Percentiles rank a stretch among this genome's conserved stretches.
These are phyloP conservation scores for Ogataea nakhonphanomensis DNA, from an alignment of 805 yeast genomes.

Conservation along the genomic window DNA sequence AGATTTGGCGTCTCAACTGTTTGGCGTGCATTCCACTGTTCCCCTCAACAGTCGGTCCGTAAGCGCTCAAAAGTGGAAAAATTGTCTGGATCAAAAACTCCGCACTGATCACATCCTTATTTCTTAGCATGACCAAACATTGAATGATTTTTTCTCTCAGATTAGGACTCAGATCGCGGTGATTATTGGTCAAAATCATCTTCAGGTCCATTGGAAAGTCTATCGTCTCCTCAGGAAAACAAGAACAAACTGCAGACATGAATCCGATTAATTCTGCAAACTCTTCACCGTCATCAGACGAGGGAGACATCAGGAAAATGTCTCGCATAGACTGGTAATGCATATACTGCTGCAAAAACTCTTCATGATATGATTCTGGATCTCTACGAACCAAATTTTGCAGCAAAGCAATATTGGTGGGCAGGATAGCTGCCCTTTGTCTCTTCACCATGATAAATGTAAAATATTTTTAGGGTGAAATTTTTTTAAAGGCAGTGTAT, in stretches of 20 bases:
- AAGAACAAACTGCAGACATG: constrained; percentile 84
- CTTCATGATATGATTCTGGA: constrained; percentile 92
- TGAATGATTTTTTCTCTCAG: constrained; percentile 89
- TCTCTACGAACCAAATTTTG: constrained; percentile 93
- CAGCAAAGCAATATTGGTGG: constrained; percentile 84
- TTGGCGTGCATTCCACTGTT: constrained; percentile 65
- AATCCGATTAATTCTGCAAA: constrained; percentile 86
- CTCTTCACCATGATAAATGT: constrained; percentile 66
- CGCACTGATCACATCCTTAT: constrained; percentile 73
- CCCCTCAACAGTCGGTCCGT: constrained; percentile 48
- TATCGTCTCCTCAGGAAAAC: constrained; percentile 86
- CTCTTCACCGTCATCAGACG: constrained; percentile 56
- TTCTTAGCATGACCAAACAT: constrained; percentile 84
- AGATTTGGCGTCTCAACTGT: constrained; percentile 77
- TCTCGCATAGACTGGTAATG: constrained; percentile 91
- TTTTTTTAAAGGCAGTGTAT: constrained; percentile 10
- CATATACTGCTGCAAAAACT: constrained; percentile 85
- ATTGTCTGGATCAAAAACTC: constrained; percentile 81
- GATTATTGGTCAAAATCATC: constrained; percentile 65
- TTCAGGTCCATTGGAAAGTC: constrained; percentile 80
- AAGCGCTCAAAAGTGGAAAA: constrained; percentile 78
- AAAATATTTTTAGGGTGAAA: constrained; percentile 6
- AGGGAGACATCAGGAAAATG: constrained; percentile 72
- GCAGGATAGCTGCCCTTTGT: constrained; percentile 89
- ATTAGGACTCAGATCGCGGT: constrained; percentile 77